These are phyloP conservation scores for Penicillium thymicola DNA, from an alignment of 2,329 filamentous ascomycete genomes.

Conservation along the genomic window DNA sequence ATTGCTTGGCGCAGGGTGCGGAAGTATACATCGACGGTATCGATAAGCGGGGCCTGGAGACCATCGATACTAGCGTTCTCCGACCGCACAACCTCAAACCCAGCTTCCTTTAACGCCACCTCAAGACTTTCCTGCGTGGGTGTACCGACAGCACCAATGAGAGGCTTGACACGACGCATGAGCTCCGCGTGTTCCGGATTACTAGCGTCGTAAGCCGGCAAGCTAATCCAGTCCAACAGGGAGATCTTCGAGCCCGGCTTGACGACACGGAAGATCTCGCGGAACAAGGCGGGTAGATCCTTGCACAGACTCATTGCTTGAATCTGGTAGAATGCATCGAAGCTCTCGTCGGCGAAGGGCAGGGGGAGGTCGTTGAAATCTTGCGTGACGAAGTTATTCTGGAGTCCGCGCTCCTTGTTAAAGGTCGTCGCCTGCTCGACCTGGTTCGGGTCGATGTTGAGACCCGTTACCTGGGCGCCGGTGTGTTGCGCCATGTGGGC, in stretches of 20 bases:
- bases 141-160: constrained; percentile 55
- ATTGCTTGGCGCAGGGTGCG: constrained; percentile 51
- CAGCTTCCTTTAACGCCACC: constrained; percentile 46
- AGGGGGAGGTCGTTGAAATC: constrained; percentile 54
- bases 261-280: constrained; percentile 50
- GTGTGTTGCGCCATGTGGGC: constrained; percentile 52
- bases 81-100: constrained; percentile 48
- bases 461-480: constrained; percentile 49
- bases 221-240: constrained; percentile 53
- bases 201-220: constrained; percentile 49
- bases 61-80: constrained; percentile 54
- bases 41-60: constrained; percentile 52
- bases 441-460: constrained; percentile 56
- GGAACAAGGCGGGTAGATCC: constrained; percentile 47
- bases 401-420: constrained; percentile 45
- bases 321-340: constrained; percentile 57
- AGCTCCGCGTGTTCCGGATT: constrained; percentile 50
- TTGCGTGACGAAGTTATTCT: constrained; percentile 49
- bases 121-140: constrained; percentile 51
- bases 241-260: constrained; percentile 52
- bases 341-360: constrained; percentile 49
- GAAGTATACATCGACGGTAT: constrained; percentile 55
- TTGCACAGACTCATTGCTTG: constrained; percentile 56
- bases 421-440: constrained; percentile 47
- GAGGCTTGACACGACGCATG: constrained; percentile 55